Evolutionary conservation across 179 eudicot species (phyloP), one percentile per base, ranked within the genome.

Genomic region (Beta corolliflora): DNA sequence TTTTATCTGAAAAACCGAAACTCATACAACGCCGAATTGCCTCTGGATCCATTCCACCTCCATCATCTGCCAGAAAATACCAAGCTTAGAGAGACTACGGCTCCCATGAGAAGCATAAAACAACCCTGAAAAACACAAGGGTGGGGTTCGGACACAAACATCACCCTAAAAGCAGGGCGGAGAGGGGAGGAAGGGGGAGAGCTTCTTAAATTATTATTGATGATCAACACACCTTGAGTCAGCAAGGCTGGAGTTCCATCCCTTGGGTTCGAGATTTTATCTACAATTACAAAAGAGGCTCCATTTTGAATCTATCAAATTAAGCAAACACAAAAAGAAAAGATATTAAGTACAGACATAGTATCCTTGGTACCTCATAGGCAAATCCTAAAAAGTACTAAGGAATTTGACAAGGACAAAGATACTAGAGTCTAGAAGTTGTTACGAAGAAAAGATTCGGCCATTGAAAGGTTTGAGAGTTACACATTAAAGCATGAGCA

Each of bases 281-380:
- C 98, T 85, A 95, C 85, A 79, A 76, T 81, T 79, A 90, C 97
- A 89, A 81, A 90, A 79, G 97, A 90, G 78, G 98, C 98, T 87
- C 91, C 97, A 75, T 91, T 92, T 90, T 90, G 97, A 88, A 93
- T 89, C 98, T 95, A 73, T 80, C 83, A 74, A 84, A 79, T 80
- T 71, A 55, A 84, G 75, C 82, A 88, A 84, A 77, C 36, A 73
- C 71, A 78, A 59, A 44, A 85, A 44, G 48, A 14, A 3, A 54
- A 73, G 8, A 14, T 25, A 29, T 23, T 29, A 73, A 44, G 25
- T 44, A 16, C 44, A 16, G 12, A 18, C 0, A 61, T 19, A 31
- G 7, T 73, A 29, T 52, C 76, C 60, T 53, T 15, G 5, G 41
- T 11, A 16, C n/a, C 63, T 19, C 19, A 58, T 15, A 58, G 63